Percentiles rank a stretch among this genome's conserved stretches.
Evolutionary conservation across 2,329 filamentous ascomycete species (phyloP).

Genomic region (Geoglossum cookeanum): DNA sequence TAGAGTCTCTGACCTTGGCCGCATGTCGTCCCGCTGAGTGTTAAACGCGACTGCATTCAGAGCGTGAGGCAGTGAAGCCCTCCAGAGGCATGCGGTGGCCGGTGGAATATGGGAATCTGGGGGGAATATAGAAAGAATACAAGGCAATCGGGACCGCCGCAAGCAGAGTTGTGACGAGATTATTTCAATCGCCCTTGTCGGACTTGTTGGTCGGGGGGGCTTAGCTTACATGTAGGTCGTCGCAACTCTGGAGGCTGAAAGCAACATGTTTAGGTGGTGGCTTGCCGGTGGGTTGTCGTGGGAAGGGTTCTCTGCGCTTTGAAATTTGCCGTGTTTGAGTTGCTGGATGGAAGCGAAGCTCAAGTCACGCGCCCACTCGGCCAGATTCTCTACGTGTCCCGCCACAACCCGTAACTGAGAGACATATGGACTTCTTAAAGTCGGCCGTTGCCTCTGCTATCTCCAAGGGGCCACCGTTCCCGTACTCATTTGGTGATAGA

Average conservation of each 20-base stretch:
- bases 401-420: not conserved
- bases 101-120: not conserved
- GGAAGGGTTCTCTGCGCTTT: no score
- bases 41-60: slow-evolving; percentile 2
- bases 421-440: slow-evolving; percentile 89
- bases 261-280: not conserved
- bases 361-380: not conserved
- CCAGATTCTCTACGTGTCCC: not conserved
- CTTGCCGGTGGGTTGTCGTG: not conserved
- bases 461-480: slow-evolving; percentile 81
- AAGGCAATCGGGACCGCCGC: not conserved
- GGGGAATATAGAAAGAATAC: not conserved
- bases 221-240: slow-evolving; percentile 1
- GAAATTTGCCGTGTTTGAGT: not conserved
- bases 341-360: not conserved
- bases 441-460: slow-evolving; percentile 94
- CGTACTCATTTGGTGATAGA: slow-evolving; percentile 80
- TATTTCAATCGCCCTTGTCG: not conserved
- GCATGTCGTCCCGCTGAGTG: not conserved
- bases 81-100: not conserved
- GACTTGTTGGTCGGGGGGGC: not conserved
- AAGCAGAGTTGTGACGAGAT: not conserved
- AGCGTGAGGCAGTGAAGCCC: not conserved
- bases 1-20: not conserved
- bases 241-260: not conserved